Conservation (phyloP, 2,329 filamentous ascomycete genomes). For the Graphiopsis chlorocephala region DNA sequence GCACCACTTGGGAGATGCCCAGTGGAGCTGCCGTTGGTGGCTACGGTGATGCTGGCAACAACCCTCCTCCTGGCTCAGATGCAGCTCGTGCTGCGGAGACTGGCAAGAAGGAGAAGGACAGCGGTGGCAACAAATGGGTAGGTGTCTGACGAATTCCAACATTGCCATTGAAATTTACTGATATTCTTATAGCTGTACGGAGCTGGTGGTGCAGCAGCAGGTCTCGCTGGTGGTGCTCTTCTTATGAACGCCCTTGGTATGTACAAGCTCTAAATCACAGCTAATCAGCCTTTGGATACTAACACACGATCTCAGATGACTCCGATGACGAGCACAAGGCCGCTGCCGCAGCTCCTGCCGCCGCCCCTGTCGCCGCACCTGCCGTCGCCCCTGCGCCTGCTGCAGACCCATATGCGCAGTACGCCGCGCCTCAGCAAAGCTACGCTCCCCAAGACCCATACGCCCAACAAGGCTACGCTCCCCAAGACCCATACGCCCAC, state of each 20-base stretch:
- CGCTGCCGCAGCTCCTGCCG: constrained; percentile 17
- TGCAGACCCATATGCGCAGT: constrained; percentile 1
- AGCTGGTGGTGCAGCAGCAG: constrained; percentile 56
- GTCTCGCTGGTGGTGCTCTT: constrained; percentile 57
- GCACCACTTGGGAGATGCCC: constrained; percentile 64
- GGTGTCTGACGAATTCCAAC: not conserved
- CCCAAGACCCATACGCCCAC: not conserved
- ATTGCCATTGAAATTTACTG: not conserved
- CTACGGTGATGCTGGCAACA: constrained; percentile 29
- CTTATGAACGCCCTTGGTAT: constrained; percentile 57
- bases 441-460: not conserved
- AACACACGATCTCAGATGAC: constrained; percentile 31
- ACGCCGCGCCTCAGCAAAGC: not conserved
- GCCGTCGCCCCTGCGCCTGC: not conserved
- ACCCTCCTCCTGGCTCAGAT: constrained; percentile 17
- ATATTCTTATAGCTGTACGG: constrained; percentile 43
- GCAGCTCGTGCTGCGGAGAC: constrained; percentile 6
- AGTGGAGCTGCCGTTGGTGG: constrained; percentile 22
- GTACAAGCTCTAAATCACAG: constrained; percentile 26
- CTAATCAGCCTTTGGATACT: not conserved
- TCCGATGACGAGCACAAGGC: constrained; percentile 35
- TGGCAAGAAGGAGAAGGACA: constrained; percentile 10
- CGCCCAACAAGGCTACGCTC: not conserved
- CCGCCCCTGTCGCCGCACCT: constrained; percentile 10
- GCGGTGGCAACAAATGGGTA: constrained; percentile 15